These are phyloP conservation scores for Raddia distichophylla DNA, from an alignment of 176 grass and related monocot genomes.

Conservation along the genomic window DNA sequence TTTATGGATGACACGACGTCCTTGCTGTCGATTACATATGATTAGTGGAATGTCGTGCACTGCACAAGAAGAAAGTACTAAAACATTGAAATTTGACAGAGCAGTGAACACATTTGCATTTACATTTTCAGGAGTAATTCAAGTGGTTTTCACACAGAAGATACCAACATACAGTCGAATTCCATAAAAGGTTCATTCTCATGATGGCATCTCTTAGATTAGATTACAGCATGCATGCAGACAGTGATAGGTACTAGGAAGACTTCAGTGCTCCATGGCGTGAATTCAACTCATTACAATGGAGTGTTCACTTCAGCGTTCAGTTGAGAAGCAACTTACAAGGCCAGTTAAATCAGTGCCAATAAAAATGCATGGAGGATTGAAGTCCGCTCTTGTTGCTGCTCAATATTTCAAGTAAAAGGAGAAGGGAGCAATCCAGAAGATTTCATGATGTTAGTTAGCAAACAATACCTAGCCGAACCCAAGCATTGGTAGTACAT, in stretches of 20 bases:
- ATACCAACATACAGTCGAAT: neutral
- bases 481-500: conserved; percentile 14
- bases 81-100: neutral
- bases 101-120: neutral
- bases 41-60: neutral
- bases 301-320: neutral
- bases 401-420: neutral
- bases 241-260: neutral
- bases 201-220: neutral
- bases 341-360: conserved; percentile 15
- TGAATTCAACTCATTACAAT: neutral
- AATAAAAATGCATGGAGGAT: neutral
- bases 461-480: conserved; percentile 4
- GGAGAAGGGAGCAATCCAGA: conserved; percentile 18
- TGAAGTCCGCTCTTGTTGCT: neutral
- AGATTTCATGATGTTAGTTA: conserved; percentile 24
- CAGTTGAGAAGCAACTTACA: neutral
- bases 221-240: conserved; percentile 10
- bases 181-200: conserved; percentile 10
- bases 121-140: neutral
- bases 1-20: neutral
- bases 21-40: neutral
- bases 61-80: neutral
- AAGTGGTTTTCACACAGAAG: neutral
- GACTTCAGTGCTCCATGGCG: neutral